Conservation (phyloP, 805 yeast genomes). For the Candida vartiovaarae region DNA sequence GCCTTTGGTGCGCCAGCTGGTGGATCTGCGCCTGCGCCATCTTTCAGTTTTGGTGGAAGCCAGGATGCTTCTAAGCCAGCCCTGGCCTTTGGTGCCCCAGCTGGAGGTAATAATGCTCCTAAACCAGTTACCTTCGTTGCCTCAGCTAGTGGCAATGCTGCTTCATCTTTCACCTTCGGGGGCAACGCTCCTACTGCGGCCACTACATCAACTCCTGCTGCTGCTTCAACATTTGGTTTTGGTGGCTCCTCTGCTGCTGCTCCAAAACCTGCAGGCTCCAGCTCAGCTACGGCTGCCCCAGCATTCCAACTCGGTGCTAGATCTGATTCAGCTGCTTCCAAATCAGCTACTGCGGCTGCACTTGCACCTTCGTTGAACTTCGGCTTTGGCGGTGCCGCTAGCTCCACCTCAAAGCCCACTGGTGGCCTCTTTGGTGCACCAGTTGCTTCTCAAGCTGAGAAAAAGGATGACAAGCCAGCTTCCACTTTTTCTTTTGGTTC, state of each 20-base stretch:
- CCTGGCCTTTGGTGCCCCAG: constrained; percentile 5
- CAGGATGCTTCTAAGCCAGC: background rate
- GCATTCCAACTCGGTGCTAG: constrained; percentile 2
- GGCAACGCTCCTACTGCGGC: background rate
- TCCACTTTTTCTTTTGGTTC: constrained; percentile 4
- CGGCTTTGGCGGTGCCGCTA: background rate
- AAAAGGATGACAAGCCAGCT: constrained; percentile 4
- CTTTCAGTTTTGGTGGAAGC: background rate
- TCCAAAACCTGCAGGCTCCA: background rate
- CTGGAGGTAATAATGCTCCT: background rate
- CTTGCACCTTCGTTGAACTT: constrained; percentile 1
- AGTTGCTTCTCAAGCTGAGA: background rate
- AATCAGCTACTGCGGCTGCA: background rate
- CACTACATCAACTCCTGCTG: background rate
- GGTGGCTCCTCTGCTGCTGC: background rate
- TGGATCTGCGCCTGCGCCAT: background rate
- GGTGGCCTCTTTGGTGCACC: constrained; percentile 12
- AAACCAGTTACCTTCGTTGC: constrained; percentile 4
- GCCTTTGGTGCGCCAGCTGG: constrained; percentile 2
- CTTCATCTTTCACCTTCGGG: constrained; percentile 4
- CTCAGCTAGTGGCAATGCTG: constrained; percentile 2
- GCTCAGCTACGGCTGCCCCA: background rate
- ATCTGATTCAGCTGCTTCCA: background rate
- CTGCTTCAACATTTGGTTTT: background rate
- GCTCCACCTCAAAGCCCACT: constrained; percentile 1